Evolutionary conservation across 441 rosid species (phyloP), one percentile per base, ranked within the genome.

Genomic region (Pelargonium cotyledonis): DNA sequence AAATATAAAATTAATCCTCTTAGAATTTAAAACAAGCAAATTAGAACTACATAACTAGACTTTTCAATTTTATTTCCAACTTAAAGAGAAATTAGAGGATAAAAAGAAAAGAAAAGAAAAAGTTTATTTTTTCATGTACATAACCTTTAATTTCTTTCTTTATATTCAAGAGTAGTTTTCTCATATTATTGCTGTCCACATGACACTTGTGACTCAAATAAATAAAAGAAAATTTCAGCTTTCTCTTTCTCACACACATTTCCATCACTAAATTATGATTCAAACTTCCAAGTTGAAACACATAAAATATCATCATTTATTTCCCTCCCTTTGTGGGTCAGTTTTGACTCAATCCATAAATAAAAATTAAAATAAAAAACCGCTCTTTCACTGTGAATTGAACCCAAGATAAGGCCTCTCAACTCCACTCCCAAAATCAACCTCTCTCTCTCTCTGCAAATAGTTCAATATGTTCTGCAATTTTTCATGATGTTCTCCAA

Each of bases 291-390:
- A 70, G 68, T 51, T 51, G 58, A 51, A 51, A 51, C 58, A 68
- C 66, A 71, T 64, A 5, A 68, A 44, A 72, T 63, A 70, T 71
- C 61, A 26, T 65, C 46, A 12, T 43, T 58, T 15, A 51, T 51
- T 18, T 41, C 10, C 21, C 15, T 51, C n/a, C 58, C n/a, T 16
- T 14, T 70, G 73, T 71, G 80, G 84, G 81, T 70, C 81, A 79
- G 78, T 77, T 77, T 76, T 80, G 84, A 80, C 82, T 77, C 77
- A 11, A 64, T 26, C 68, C 72, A 61, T 68, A 78, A 67, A 68
- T 71, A 16, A 1, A 19, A 51, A 5, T 3, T 4, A 51, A 51
- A 51, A n/a, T 2, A 12, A 51, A 51, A 51, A 12, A 51, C 21
- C 51, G 15, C 57, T 47, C 65, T 68, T 64, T 61, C 66, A 62